phyloP scores from a whole-genome alignment of 164 flowering plant genomes.

The Euptelea pleiosperma region DNA sequence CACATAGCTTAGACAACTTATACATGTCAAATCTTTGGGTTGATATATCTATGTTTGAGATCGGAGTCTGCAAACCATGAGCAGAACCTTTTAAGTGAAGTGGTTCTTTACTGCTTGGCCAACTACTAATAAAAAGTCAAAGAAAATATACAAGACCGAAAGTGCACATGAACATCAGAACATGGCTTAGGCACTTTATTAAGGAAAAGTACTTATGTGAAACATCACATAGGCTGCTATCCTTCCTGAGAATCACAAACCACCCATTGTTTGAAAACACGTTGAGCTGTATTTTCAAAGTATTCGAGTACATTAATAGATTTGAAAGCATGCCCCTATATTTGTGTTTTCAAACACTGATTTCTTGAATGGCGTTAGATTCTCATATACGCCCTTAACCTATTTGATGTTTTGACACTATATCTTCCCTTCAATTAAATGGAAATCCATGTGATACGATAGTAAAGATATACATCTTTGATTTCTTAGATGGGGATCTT shows the following conservation, averaged over 20 bases:
- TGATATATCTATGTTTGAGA: no score
- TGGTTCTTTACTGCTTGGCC: no score
- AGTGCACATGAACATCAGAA: background rate
- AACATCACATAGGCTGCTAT: conserved; percentile 12
- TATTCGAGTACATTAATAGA: background rate
- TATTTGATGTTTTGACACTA: conserved; percentile 5
- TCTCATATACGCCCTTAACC: background rate
- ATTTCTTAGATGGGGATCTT: no score
- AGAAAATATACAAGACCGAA: background rate
- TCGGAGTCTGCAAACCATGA: no score
- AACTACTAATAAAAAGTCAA: no score
- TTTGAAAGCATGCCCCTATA: conserved; percentile 7
- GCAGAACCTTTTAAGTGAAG: no score
- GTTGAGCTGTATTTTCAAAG: background rate
- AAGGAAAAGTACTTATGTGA: background rate
- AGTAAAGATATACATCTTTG: no score
- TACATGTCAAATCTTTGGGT: no score
- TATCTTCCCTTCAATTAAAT: conserved; percentile 5
- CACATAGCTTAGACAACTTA: no score
- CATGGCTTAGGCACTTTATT: background rate
- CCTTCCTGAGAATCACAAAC: conserved; percentile 4
- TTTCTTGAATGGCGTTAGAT: background rate
- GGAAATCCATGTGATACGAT: background rate
- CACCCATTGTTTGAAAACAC: conserved; percentile 3
- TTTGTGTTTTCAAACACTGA: background rate